Percentiles rank a stretch among this genome's conserved stretches.
Conservation (phyloP, 441 rosid genomes). For the Mallotus japonicus region DNA sequence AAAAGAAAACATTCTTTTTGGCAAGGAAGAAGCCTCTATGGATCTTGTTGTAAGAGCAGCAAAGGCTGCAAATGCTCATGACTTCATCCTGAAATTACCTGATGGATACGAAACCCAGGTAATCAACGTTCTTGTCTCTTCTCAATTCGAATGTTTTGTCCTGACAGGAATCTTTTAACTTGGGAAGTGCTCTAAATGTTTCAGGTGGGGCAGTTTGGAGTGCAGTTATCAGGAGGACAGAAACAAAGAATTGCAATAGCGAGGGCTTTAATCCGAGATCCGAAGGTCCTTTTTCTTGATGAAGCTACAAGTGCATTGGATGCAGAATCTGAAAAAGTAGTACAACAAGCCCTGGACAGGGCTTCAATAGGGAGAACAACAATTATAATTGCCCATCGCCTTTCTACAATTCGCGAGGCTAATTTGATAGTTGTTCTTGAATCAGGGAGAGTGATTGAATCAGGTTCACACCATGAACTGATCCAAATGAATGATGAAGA, state of each 20-base stretch:
- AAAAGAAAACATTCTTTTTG: slow-evolving; percentile 56
- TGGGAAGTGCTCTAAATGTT: slow-evolving; percentile 12
- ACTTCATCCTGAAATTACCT: slow-evolving; percentile 55
- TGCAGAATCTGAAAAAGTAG: slow-evolving; percentile 52
- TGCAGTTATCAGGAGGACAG: slow-evolving; percentile 67
- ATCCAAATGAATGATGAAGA: slow-evolving; percentile 30
- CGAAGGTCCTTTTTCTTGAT: slow-evolving; percentile 58
- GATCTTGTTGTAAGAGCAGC: slow-evolving; percentile 47
- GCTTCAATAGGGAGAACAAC: slow-evolving; percentile 56
- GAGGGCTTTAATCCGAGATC: slow-evolving; percentile 58
- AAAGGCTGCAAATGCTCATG: slow-evolving; percentile 58
- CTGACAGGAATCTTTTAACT: background rate
- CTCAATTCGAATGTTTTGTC: background rate
- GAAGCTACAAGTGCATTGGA: slow-evolving; percentile 72
- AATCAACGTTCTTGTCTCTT: slow-evolving; percentile 15
- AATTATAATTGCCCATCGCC: slow-evolving; percentile 58
- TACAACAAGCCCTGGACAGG: slow-evolving; percentile 52
- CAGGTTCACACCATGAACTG: slow-evolving; percentile 52
- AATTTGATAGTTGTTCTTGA: slow-evolving; percentile 45
- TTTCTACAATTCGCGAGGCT: slow-evolving; percentile 45
- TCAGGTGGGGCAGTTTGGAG: slow-evolving; percentile 64
- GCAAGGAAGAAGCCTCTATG: slow-evolving; percentile 54
- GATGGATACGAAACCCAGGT: slow-evolving; percentile 63
- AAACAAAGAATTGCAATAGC: slow-evolving; percentile 68
- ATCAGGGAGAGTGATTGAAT: slow-evolving; percentile 55